Conservation (phyloP, 2,329 filamentous ascomycete genomes). For the Cercospora sesami region DNA sequence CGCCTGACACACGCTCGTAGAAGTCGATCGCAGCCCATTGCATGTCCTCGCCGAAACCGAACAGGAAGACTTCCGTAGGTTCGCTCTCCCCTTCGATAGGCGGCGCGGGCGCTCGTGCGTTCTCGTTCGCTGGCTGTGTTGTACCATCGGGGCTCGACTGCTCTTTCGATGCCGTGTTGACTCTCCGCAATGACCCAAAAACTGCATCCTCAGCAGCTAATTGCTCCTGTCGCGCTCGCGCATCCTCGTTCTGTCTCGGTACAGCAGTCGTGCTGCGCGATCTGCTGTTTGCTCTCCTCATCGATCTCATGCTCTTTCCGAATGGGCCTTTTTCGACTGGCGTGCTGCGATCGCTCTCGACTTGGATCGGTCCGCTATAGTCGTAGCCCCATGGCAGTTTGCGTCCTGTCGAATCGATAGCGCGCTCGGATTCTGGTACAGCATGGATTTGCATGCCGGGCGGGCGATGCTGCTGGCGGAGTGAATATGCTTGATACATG, state of each 20-base stretch:
- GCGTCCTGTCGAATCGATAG: constrained; percentile 59
- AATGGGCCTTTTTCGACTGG: constrained; percentile 64
- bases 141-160: constrained; percentile 33
- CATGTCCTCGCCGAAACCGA: constrained; percentile 70
- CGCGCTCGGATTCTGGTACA: constrained; percentile 63
- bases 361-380: constrained; percentile 15
- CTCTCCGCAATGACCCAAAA: constrained; percentile 40
- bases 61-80: constrained; percentile 77
- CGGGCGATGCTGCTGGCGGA: constrained; percentile 20
- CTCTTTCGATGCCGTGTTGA: constrained; percentile 34
- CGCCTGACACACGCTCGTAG: constrained; percentile 78
- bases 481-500: constrained; percentile 20
- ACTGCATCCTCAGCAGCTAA: constrained; percentile 50
- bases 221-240: constrained; percentile 46
- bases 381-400: constrained; percentile 64
- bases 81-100: constrained; percentile 42
- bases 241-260: constrained; percentile 60
- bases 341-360: constrained; percentile 35
- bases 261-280: constrained; percentile 54
- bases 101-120: constrained; percentile 10
- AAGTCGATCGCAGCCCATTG: constrained; percentile 85
- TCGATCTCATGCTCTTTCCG: constrained; percentile 48
- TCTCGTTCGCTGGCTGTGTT: constrained; percentile 31
- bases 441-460: constrained; percentile 64
- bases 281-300: constrained; percentile 18